These are phyloP conservation scores for Fusarium albidum DNA, from an alignment of 2,329 filamentous ascomycete genomes.

Conservation along the genomic window DNA sequence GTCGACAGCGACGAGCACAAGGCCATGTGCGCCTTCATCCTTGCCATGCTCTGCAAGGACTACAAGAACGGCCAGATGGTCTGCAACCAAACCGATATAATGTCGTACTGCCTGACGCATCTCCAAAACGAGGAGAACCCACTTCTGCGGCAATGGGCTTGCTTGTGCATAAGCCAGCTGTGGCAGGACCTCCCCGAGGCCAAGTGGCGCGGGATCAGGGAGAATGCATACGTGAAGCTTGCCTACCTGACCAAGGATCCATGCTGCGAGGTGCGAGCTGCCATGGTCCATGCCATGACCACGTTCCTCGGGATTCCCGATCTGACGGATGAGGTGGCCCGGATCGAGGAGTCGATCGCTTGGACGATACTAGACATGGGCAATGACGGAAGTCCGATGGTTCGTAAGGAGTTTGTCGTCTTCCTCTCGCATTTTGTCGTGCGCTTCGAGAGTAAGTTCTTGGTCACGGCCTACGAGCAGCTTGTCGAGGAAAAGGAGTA, in stretches of 20 bases:
- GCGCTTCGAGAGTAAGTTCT: constrained; percentile 90
- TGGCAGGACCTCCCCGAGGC: constrained; percentile 92
- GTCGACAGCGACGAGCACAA: constrained; percentile 93
- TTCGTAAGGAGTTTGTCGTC: constrained; percentile 90
- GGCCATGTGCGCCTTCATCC: constrained; percentile 98
- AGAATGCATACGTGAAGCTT: constrained; percentile 83
- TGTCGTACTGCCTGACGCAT: constrained; percentile 86
- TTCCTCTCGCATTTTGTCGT: constrained; percentile 93
- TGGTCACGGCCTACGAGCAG: constrained; percentile 92
- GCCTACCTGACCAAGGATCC: constrained; percentile 83
- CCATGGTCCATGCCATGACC: constrained; percentile 92
- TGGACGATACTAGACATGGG: constrained; percentile 91
- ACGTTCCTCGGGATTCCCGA: constrained; percentile 95
- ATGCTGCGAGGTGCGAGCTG: constrained; percentile 90
- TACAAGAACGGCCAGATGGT: constrained; percentile 92
- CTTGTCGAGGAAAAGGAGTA: constrained; percentile 83
- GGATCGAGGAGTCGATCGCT: constrained; percentile 90
- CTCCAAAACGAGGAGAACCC: constrained; percentile 87
- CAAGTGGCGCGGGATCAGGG: constrained; percentile 94
- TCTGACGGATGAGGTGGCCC: constrained; percentile 87
- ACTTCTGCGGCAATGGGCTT: constrained; percentile 92
- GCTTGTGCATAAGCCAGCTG: constrained; percentile 92
- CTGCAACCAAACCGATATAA: constrained; percentile 88
- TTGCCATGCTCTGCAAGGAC: constrained; percentile 95
- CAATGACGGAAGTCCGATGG: constrained; percentile 92